Evolutionary conservation across 169 alveolate species (phyloP).

Genomic region (Plasmodium inui): DNA sequence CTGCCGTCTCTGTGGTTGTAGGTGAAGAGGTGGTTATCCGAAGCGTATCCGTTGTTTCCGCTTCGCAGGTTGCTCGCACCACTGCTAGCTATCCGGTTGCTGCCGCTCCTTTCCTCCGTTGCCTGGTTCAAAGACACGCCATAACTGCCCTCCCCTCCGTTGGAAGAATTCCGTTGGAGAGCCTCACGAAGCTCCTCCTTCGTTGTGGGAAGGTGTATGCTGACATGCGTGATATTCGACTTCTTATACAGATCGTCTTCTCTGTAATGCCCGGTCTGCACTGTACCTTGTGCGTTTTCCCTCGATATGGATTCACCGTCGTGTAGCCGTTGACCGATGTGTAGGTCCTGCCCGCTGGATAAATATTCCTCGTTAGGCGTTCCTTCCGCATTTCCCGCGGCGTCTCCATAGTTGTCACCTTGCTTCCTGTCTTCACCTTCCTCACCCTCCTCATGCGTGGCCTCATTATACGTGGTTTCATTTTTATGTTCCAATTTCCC

Average conservation of each 20-base stretch:
- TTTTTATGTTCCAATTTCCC: conserved; percentile 12
- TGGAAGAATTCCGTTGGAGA: background rate
- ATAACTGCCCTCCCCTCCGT: background rate
- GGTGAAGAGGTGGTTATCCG: background rate
- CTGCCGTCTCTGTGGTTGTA: background rate
- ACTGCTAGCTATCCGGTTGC: background rate
- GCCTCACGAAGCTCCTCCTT: conserved; percentile 3
- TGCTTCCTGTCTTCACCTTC: background rate
- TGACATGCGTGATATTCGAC: conserved; percentile 21
- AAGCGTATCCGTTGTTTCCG: background rate
- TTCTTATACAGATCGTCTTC: conserved; percentile 1
- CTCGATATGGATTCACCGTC: background rate
- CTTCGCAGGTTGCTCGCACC: background rate
- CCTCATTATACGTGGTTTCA: conserved; percentile 53
- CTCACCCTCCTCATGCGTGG: conserved; percentile 25
- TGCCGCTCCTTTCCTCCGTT: background rate
- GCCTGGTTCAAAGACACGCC: background rate
- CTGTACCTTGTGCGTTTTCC: background rate
- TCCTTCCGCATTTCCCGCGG: background rate
- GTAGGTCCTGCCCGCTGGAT: background rate
- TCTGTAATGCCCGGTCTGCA: conserved; percentile 34
- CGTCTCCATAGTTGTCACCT: background rate
- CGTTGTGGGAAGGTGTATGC: conserved; percentile 42
- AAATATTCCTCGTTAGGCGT: background rate
- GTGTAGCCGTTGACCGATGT: background rate